phyloP scores from a whole-genome alignment of 352 stramenopile genomes.

The Thraustochytrium sp. region DNA sequence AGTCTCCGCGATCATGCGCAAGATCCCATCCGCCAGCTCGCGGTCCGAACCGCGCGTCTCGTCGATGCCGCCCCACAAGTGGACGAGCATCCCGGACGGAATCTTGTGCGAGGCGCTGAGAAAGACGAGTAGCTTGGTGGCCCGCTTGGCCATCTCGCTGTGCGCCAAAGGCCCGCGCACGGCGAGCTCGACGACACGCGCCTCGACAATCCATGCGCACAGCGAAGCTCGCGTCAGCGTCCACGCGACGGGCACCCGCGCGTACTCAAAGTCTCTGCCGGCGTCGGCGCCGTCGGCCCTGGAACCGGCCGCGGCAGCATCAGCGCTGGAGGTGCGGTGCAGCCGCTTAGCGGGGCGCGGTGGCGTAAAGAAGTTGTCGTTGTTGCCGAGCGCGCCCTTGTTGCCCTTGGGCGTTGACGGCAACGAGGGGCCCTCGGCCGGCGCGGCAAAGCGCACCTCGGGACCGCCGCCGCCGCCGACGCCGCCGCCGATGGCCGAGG shows the following conservation, averaged over 20 bases:
- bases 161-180: constrained; percentile 13
- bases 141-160: constrained; percentile 24
- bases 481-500: too few relatives aligned
- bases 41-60: background rate
- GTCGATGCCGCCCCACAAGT: background rate
- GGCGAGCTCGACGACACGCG: background rate
- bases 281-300: background rate
- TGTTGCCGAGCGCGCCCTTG: background rate
- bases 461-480: too few relatives aligned
- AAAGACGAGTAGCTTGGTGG: background rate
- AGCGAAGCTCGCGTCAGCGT: background rate
- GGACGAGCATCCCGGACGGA: background rate
- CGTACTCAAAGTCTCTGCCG: background rate
- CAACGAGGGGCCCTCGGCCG: background rate
- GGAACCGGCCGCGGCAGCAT: background rate
- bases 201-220: background rate
- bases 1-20: background rate
- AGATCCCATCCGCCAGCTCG: constrained; percentile 7
- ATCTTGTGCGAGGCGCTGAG: background rate
- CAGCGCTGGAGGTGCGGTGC: background rate
- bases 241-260: background rate
- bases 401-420: background rate
- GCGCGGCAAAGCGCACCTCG: background rate
- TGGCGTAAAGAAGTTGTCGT: background rate
- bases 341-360: background rate